These are phyloP conservation scores for Phytophthora fragariae DNA, from an alignment of 352 stramenopile species.

Conservation along the genomic window DNA sequence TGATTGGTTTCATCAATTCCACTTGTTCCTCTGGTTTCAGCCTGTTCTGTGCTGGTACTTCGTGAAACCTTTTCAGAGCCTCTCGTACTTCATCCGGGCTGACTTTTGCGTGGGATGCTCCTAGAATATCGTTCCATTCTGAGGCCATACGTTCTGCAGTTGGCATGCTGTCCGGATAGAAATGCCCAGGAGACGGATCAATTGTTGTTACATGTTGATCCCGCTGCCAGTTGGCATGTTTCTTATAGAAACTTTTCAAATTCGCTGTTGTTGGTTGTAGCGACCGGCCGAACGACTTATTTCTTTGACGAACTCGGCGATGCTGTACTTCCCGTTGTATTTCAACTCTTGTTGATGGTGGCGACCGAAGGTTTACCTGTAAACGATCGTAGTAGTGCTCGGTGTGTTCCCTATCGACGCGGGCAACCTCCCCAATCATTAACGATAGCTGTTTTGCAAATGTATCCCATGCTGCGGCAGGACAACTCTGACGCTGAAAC, in stretches of 20 bases:
- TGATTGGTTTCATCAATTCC: neutral
- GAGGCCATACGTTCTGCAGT: constrained; percentile 5
- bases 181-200: neutral
- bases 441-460: constrained; percentile 3
- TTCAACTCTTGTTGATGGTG: too few species aligned
- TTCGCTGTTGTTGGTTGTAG: neutral
- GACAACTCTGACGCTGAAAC: constrained; percentile 1
- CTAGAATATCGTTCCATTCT: constrained; percentile 13
- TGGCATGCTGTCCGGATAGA: neutral
- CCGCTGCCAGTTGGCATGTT: constrained; percentile 2
- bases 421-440: neutral
- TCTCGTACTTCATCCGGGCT: neutral
- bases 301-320: neutral
- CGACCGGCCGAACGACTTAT: neutral
- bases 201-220: constrained; percentile 1
- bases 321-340: neutral
- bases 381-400: too few species aligned
- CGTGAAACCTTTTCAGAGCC: neutral
- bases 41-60: neutral
- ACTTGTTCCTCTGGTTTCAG: neutral
- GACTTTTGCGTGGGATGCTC: constrained; percentile 1
- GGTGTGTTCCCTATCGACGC: neutral
- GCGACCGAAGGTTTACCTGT: too few species aligned
- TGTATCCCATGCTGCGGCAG: constrained; percentile 3
- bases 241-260: constrained; percentile 6